Evolutionary conservation across 2,329 filamentous ascomycete species (phyloP).

Genomic region (Rutstroemia sp.): DNA sequence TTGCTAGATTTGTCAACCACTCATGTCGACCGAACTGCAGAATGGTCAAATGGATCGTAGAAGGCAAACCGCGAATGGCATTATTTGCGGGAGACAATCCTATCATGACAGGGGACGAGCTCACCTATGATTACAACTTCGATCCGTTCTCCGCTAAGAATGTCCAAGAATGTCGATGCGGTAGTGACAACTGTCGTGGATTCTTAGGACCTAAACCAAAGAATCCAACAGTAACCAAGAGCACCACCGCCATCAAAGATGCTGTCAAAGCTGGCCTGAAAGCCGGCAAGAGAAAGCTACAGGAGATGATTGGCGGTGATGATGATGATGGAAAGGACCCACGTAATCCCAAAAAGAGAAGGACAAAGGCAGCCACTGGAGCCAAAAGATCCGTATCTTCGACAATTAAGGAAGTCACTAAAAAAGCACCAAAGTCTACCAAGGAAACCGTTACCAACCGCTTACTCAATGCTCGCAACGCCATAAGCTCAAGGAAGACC

Average conservation of each 20-base stretch:
- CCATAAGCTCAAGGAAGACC: slow-evolving; percentile 11
- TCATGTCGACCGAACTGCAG: slow-evolving; percentile 93
- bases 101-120: slow-evolving; percentile 89
- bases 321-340: slow-evolving; percentile 15
- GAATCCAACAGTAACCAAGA: slow-evolving; percentile 43
- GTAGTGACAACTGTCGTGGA: slow-evolving; percentile 55
- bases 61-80: slow-evolving; percentile 89
- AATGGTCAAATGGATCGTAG: slow-evolving; percentile 97
- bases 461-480: slow-evolving; percentile 18
- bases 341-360: slow-evolving; percentile 37
- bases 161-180: slow-evolving; percentile 59
- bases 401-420: slow-evolving; percentile 29
- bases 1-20: slow-evolving; percentile 97
- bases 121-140: slow-evolving; percentile 87
- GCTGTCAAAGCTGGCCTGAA: slow-evolving; percentile 34
- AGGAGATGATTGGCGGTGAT: slow-evolving; percentile 39
- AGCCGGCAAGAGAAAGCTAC: slow-evolving; percentile 49
- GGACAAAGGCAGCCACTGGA: slow-evolving; percentile 36
- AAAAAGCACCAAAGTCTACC: slow-evolving; percentile 31
- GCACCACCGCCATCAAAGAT: slow-evolving; percentile 29
- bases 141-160: slow-evolving; percentile 63
- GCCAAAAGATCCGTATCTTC: slow-evolving; percentile 31
- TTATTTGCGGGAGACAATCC: slow-evolving; percentile 86
- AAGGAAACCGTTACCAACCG: slow-evolving; percentile 33
- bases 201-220: slow-evolving; percentile 55